These are phyloP conservation scores for Rhodotorula sp. DNA, from an alignment of 1,284 basidiomycete genomes.

Conservation along the genomic window DNA sequence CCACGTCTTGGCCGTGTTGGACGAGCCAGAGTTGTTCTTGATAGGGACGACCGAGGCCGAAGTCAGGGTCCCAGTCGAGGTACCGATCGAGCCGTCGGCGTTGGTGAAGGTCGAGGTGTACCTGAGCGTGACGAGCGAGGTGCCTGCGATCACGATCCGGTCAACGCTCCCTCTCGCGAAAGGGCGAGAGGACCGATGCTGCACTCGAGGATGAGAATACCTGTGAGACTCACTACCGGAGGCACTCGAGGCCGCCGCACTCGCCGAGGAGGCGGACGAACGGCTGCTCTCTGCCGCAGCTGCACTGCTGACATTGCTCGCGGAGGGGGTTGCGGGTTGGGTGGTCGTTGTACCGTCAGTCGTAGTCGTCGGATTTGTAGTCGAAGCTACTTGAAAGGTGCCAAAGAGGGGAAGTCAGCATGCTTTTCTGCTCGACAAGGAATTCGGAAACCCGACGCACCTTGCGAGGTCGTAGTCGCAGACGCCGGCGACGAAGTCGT, in stretches of 20 bases:
- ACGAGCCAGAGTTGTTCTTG: constrained; percentile 10
- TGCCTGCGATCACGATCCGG: background rate
- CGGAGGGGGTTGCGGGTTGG: too few species aligned
- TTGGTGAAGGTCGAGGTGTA: constrained; percentile 33
- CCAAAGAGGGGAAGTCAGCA: background rate
- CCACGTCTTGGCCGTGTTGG: constrained; percentile 38
- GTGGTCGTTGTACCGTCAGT: too few species aligned
- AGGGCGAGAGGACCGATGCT: background rate
- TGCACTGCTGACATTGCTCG: background rate
- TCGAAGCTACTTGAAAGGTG: background rate
- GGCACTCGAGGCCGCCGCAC: background rate
- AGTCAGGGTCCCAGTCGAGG: constrained; percentile 25
- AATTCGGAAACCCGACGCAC: background rate
- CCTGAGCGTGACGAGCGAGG: constrained; percentile 32
- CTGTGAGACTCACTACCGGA: background rate
- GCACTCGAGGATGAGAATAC: background rate
- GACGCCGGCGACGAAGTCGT: background rate
- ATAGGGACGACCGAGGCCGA: constrained; percentile 26
- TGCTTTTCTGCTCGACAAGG: background rate
- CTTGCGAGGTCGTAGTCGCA: background rate
- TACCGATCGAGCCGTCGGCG: constrained; percentile 31
- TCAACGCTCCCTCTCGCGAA: background rate
- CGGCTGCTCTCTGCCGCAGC: background rate
- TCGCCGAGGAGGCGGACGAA: background rate
- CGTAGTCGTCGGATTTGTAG: background rate